Evolutionary conservation across 768 basidiomycete genomes (phyloP), one percentile per base, ranked within the genome.

Genomic region (Mycena capillaripes): DNA sequence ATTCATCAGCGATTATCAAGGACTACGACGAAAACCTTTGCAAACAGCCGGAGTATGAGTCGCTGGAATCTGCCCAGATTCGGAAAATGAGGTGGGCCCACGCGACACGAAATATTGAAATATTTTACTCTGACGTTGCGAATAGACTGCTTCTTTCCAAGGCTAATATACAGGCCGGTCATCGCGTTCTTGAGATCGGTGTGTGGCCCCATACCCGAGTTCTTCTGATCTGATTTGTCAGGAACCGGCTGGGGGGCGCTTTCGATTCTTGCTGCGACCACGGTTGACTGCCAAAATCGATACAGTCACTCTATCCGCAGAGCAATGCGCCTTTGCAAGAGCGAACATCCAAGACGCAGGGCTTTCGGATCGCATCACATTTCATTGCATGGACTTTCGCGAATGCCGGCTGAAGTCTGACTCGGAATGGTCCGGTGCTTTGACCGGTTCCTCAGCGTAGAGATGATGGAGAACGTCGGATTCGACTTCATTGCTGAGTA

Each of bases 391-490:
- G 82, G 89, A 90, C 76, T 90, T 89, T 77, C 78, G 46, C n/a
- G 21, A 81, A 32, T 67, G 65, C 38, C 48, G 21, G 6, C 79
- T 87, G 70, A 86, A 86, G 7, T 66, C 77, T n/a, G 83, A 84
- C 57, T 90, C 87, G 88, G 79, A 81, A 46, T n/a, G n/a, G n/a
- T n/a, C n/a, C 84, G 84, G 32, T 70, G 81, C 19, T 90, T 90
- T 72, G 89, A 90, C 69, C 76, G 86, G 2, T 81, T 90, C 27
- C 84, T 90, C 52, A 88, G 87, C 61, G 82, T 89, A 56, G 89
- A 90, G 80, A 90, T 90, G 89, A 82, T 90, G 16, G 89, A 90
- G 76, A 86, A 86, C 0, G 88, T 90, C 23, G 89, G 88, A 29
- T 79, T 81, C 59, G 86, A 88, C 56, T 89, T 84, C 75, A 81